phyloP scores from a whole-genome alignment of 345 rosid genomes.

The Cardamine occulta region DNA sequence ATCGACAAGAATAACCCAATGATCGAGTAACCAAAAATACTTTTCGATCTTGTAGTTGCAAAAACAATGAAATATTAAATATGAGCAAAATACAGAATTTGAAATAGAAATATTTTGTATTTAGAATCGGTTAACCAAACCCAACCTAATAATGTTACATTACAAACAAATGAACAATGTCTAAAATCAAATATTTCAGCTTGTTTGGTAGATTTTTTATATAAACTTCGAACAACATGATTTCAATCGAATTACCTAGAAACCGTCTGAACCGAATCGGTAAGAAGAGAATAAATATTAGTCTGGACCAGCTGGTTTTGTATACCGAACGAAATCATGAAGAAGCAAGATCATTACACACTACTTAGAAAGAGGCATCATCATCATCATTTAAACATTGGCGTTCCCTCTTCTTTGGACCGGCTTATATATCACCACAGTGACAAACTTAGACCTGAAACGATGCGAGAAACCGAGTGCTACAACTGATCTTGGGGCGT shows the following conservation, averaged over 20 bases:
- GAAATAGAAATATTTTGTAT: neutral
- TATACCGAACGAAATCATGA: constrained; percentile 20
- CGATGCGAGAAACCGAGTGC: constrained; percentile 96
- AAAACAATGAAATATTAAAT: neutral
- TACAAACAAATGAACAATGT: constrained; percentile 18
- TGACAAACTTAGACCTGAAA: constrained; percentile 82
- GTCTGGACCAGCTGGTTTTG: constrained; percentile 16
- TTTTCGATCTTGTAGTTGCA: neutral
- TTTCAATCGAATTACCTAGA: constrained; percentile 28
- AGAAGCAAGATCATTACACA: constrained; percentile 9
- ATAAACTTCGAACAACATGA: constrained; percentile 18
- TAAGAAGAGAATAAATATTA: neutral
- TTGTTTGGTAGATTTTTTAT: neutral
- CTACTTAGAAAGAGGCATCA: constrained; percentile 7
- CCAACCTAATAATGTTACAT: constrained; percentile 5
- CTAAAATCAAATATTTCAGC: neutral
- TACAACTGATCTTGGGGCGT: constrained; percentile 82
- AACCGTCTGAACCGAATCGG: constrained; percentile 24
- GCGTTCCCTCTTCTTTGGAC: constrained; percentile 70
- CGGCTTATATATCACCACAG: constrained; percentile 92
- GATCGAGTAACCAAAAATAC: neutral
- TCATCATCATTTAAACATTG: constrained; percentile 51
- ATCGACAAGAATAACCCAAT: neutral
- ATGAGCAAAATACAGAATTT: neutral
- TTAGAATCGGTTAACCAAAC: neutral